A percentile compares a stretch with the other conserved stretches of the same genome.
These are phyloP conservation scores for Eimeria necatrix DNA, from an alignment of 169 alveolate species.

Conservation along the genomic window DNA sequence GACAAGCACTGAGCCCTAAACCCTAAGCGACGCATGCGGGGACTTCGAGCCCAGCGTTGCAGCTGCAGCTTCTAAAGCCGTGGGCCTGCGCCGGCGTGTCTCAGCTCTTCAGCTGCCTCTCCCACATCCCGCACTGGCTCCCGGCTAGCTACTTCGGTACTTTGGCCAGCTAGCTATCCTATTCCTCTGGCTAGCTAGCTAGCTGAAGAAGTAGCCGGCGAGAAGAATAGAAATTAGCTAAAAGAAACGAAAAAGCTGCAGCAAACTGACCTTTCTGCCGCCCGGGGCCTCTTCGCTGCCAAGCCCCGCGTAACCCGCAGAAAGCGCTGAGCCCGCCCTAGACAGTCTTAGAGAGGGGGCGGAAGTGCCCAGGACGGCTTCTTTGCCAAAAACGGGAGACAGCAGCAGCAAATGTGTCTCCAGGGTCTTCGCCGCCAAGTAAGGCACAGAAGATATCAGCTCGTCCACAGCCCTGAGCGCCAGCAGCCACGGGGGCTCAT, in stretches of 20 bases:
- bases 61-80: too few species aligned
- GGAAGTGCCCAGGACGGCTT: conserved; percentile 44
- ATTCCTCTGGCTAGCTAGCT: too few species aligned
- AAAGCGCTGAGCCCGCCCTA: background rate
- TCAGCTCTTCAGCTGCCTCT: too few species aligned
- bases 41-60: too few species aligned
- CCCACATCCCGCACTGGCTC: too few species aligned
- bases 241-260: background rate
- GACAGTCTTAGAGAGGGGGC: conserved; percentile 7
- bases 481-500: background rate
- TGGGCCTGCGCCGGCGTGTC: too few species aligned
- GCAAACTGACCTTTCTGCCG: background rate
- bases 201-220: too few species aligned
- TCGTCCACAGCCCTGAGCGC: conserved; percentile 57
- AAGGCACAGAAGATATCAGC: conserved; percentile 79
- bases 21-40: too few species aligned
- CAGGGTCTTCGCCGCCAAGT: conserved; percentile 84
- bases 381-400: conserved; percentile 82
- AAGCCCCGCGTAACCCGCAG: background rate
- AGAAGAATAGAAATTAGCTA: too few species aligned
- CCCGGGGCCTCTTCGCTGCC: background rate
- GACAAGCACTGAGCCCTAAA: too few species aligned
- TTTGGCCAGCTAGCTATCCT: too few species aligned
- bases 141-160: too few species aligned
- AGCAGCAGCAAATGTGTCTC: conserved; percentile 83